Evolutionary conservation across 1,284 basidiomycete genomes (phyloP), one percentile per base, ranked within the genome.

Genomic region (Pascua guehoae): DNA sequence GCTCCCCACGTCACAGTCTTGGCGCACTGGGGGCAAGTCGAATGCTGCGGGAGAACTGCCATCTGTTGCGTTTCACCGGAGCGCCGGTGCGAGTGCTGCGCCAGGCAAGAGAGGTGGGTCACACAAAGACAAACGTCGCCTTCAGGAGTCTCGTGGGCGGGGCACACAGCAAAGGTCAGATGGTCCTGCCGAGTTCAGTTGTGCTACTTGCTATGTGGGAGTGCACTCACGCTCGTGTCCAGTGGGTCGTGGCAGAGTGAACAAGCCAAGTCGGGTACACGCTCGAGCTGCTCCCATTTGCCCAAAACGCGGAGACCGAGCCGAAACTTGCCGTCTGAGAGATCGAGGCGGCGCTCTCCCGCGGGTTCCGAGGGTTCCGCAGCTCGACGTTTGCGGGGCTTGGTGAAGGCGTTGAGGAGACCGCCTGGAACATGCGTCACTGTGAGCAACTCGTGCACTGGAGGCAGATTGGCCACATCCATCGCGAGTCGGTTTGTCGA

Each of bases 81-180:
- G n/a, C 11, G 9, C 8, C 7, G 24, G 24, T 32, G 24, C 24
- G 24, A 32, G 24, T 32, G 5, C 38, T 44, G 39, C 2, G 88
- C 83, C 8, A 94, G 81, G 67, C 91, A 94, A 0, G 69, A 63
- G 0, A 92, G 76, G 71, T 94, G 91, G 2, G 85, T 82, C 3
- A 85, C 54, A n/a, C 48, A 55, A 2, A 53, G 41, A 48, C 72
- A 77, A 11, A 15, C 32, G 10, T 11, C n/a, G 4, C 17, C 38
- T 16, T 4, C 10, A 9, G 24, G 71, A 12, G 65, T 61, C 2
- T 71, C 44, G 24, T 7, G 3, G n/a, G 77, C 62, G 0, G 87
- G 83, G 66, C 84, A 85, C 2, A 85, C 67, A 0, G 80, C 72
- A 51, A 81, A 81, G 2, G 77, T 73, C 5, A 88, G 74, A 39